Conservation (phyloP, 768 basidiomycete species). For the Strobilomyces echinocephalus region DNA sequence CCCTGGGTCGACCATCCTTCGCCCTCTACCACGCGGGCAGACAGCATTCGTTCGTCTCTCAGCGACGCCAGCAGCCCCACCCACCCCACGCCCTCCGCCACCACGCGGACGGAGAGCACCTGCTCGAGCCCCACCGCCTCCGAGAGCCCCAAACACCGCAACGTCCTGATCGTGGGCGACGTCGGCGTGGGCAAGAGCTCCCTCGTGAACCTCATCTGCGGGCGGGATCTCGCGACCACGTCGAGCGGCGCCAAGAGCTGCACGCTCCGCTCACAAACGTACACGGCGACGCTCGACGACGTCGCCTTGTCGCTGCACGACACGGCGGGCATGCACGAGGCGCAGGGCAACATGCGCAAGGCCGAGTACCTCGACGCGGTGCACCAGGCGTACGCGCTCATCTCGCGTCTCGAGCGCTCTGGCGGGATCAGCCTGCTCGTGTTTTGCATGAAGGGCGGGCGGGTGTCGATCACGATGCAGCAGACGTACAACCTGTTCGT, state of each 20-base stretch:
- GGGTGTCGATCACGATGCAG: conserved; percentile 22
- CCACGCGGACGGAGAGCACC: conserved; percentile 10
- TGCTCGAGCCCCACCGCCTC: conserved; percentile 14
- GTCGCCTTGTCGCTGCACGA: conserved; percentile 22
- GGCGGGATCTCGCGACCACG: conserved; percentile 20
- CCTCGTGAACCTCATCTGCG: conserved; percentile 37
- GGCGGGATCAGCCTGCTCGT: conserved; percentile 28
- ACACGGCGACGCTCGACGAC: conserved; percentile 18
- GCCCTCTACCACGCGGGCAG: conserved; percentile 6
- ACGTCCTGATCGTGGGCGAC: conserved; percentile 27
- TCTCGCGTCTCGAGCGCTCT: conserved; percentile 26
- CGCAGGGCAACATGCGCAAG: conserved; percentile 20
- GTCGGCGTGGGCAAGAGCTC: conserved; percentile 37
- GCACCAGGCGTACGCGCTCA: conserved; percentile 29
- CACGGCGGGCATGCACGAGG: conserved; percentile 28
- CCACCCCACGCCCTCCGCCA: not conserved
- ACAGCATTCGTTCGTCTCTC: conserved; percentile 13
- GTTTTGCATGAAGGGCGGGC: conserved; percentile 29
- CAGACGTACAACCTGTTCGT: conserved; percentile 33
- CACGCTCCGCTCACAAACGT: conserved; percentile 29
- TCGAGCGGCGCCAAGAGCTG: conserved; percentile 32
- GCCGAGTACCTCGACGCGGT: conserved; percentile 25
- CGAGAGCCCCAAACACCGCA: conserved; percentile 14
- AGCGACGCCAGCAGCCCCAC: not conserved
- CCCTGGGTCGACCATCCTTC: not conserved